Evolutionary conservation across 1,284 basidiomycete species (phyloP).

Genomic region (Hymenochaete sp.): DNA sequence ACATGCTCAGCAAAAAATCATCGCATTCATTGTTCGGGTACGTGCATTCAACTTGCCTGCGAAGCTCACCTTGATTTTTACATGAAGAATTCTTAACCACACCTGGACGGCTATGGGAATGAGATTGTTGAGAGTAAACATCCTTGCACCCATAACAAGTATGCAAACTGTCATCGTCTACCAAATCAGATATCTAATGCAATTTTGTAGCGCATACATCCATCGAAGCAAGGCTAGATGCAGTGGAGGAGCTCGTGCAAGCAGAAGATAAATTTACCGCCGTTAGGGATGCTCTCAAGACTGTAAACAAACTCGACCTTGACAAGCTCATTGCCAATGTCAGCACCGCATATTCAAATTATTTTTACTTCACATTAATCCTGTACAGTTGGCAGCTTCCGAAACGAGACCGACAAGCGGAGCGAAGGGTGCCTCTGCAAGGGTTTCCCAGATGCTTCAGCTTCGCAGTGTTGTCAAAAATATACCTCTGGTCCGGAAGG

Average conservation of each 20-base stretch:
- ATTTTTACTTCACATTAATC: neutral
- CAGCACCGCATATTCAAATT: conserved; percentile 18
- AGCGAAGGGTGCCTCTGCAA: conserved; percentile 56
- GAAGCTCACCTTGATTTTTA: neutral
- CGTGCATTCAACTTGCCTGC: conserved; percentile 17
- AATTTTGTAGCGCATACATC: conserved; percentile 40
- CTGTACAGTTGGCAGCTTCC: conserved; percentile 48
- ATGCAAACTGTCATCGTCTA: conserved; percentile 10
- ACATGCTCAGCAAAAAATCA: conserved; percentile 57
- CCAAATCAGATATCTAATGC: neutral
- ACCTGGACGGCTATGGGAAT: conserved; percentile 85
- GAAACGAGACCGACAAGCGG: conserved; percentile 45
- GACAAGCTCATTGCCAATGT: conserved; percentile 81
- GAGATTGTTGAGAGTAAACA: conserved; percentile 68
- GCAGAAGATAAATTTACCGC: conserved; percentile 67
- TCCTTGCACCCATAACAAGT: conserved; percentile 81
- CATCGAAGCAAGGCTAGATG: conserved; percentile 76
- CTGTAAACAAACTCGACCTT: conserved; percentile 72
- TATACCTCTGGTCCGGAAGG: conserved; percentile 51
- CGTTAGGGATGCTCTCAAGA: conserved; percentile 60
- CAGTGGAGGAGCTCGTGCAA: conserved; percentile 74
- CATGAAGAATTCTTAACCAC: conserved; percentile 56
- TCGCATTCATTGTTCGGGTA: conserved; percentile 69
- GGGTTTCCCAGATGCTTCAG: conserved; percentile 69
- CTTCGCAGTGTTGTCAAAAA: conserved; percentile 63